Evolutionary conservation across 306 rosid species (phyloP), one percentile per base, ranked within the genome.

Genomic region (Dalbergia oliveri): DNA sequence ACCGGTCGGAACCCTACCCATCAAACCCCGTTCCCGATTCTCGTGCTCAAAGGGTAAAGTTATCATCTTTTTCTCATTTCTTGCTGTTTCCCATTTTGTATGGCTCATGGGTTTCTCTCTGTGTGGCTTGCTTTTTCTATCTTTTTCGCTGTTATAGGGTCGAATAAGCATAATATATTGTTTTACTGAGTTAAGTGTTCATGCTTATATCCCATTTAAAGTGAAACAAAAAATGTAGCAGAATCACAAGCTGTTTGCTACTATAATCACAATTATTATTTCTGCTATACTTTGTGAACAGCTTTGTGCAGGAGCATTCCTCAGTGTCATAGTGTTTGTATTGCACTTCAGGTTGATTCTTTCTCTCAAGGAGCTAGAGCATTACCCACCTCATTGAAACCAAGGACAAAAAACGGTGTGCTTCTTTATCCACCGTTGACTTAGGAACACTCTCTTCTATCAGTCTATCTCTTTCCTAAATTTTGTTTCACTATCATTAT

Each of bases 321-420:
- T 54, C 14, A 41, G 31, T 50, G 49, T 62, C n/a, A 16, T 75
- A 5, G 14, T 75, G 43, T 62, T 63, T 19, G 34, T 69, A 13
- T 60, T 76, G 54, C 39, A 21, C 75, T 84, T 1, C 73, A 90
- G 96, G 92, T 83, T 77, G 88, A 76, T 34, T 37, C 84, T 26
- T 44, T 61, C 34, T 15, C 85, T 80, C 66, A 84, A 44, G 81
- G 83, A 51, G 21, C 86, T 43, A 81, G 86, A 83, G 70, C 54
- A 70, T 72, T 91, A 13, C 91, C 88, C 62, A 39, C 88, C 5
- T 75, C 89, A 31, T 9, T 78, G 58, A 84, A 71, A 16, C 45
- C 82, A 77, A 88, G 80, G 67, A 70, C 84, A 66, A 84, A 62
- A 61, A 77, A 70, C 8, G 89, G 97, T 91, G 35, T 23, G 78